Base-by-base conservation (phyloP, 495 filamentous ascomycete species). In the Thermothielavioides terrestris region DNA sequence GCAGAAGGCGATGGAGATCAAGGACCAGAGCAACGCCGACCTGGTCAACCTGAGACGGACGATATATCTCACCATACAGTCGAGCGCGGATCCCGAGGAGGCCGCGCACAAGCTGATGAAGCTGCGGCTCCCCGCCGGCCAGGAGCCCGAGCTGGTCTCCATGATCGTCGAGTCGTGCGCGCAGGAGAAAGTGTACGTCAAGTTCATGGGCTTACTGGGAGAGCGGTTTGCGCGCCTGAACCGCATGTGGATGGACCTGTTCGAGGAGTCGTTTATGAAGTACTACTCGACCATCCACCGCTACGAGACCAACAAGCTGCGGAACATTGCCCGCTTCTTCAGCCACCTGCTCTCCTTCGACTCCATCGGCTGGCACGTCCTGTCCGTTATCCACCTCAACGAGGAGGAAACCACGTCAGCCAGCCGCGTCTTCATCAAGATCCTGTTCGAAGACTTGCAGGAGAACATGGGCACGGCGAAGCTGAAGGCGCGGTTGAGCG, bases 271-370 rank as follows among this genome's bases (percentile, higher is more conserved):
- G 10, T 99, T 99, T 57, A 77, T 80, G 49, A 89, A 90, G 52
- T 95, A 96, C 65, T 97, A 96, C 70, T 88, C 94, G 45, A 96
- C 90, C 0, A 97, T 97, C 54, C 92, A 99, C 67, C 84, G 94
- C 17, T 91, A 92, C 59, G 92, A 96, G 63, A 95, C 89, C 10
- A 96, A 95, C 63, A 80, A 85, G 40, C 75, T 99, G 15, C 83
- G 92, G 43, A 99, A 96, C 63, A 89, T 97, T 57, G 90, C 89
- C 10, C 77, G 88, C 22, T 94, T 99, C 70, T 97, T 95, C 53
- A 89, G 89, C 14, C 89, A 99, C 58, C 75, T 97, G 59, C 71
- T 99, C 30, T 80, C 85, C 39, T 84, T 81, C 25, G 89, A 95
- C 55, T 86, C 88, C 14, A 82, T 97, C 42, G 86, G 87, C 43